Conservation (phyloP, 1,139 yeast genomes). For the Kluyveromyces sp. region DNA sequence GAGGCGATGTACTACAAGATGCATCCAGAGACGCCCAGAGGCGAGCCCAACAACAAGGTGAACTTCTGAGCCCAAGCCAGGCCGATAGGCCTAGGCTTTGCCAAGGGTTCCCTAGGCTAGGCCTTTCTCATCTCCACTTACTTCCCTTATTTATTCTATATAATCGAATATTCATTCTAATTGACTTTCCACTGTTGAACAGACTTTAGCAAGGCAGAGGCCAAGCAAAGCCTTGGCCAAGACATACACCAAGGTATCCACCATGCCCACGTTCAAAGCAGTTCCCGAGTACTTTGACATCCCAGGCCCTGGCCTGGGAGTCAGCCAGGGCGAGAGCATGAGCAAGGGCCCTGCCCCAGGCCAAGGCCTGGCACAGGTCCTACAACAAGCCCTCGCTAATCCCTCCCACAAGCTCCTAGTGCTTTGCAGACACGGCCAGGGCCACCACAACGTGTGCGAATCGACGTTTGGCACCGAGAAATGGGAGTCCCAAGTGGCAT, state of each 20-base stretch:
- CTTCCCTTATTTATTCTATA: too few relatives aligned
- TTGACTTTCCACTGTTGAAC: too few relatives aligned
- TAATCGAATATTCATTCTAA: too few relatives aligned
- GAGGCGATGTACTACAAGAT: constrained; percentile 17
- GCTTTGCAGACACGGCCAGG: constrained; percentile 74
- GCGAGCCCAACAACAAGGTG: constrained; percentile 29
- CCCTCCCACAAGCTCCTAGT: constrained; percentile 54
- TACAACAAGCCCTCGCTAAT: constrained; percentile 36
- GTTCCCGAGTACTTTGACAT: constrained; percentile 23
- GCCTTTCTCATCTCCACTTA: too few relatives aligned
- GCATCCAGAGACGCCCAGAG: constrained; percentile 13
- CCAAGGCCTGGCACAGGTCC: constrained; percentile 27
- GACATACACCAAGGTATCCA: too few relatives aligned
- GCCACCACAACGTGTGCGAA: constrained; percentile 60
- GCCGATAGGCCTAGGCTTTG: too few relatives aligned
- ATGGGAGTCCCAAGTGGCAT: constrained; percentile 58
- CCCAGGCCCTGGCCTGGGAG: too few relatives aligned
- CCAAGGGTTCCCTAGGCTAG: too few relatives aligned
- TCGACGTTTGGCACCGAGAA: constrained; percentile 46
- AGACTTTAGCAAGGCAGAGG: too few relatives aligned
- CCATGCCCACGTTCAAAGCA: constrained; percentile 12
- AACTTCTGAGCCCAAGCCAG: constrained; percentile 19
- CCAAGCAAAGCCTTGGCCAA: too few relatives aligned
- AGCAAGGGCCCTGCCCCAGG: too few relatives aligned
- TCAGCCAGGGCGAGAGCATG: too few relatives aligned